These are phyloP conservation scores for Closterium sp. DNA, from an alignment of 139 green algal species.

Conservation along the genomic window DNA sequence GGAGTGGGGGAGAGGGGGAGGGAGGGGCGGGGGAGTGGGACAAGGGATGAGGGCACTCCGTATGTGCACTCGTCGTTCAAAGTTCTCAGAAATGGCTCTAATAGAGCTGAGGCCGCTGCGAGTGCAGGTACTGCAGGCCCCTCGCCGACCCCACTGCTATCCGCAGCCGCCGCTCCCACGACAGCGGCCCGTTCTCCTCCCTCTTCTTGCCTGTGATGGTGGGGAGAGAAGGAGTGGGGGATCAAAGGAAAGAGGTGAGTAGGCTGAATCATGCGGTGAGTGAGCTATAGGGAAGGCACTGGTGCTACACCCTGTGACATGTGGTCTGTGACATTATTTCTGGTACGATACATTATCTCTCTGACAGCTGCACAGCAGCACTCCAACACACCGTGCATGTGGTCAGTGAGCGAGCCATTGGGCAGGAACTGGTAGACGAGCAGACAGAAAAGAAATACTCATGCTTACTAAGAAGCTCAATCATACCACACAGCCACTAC, in stretches of 20 bases:
- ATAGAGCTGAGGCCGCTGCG: background rate
- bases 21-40: background rate
- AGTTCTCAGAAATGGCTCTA: too few relatives aligned
- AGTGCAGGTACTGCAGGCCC: background rate
- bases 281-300: too few relatives aligned
- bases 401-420: conserved; percentile 29
- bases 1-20: background rate
- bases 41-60: too few relatives aligned
- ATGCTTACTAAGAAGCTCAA: too few relatives aligned
- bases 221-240: too few relatives aligned
- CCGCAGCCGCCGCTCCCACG: background rate
- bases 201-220: background rate
- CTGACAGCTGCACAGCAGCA: background rate
- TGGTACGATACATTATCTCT: too few relatives aligned
- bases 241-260: too few relatives aligned
- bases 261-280: too few relatives aligned
- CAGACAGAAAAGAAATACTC: background rate
- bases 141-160: conserved; percentile 10
- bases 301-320: too few relatives aligned
- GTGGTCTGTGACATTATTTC: too few relatives aligned
- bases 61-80: too few relatives aligned
- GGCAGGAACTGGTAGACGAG: conserved; percentile 34
- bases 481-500: too few relatives aligned
- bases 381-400: conserved; percentile 18
- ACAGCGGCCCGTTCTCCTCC: background rate